Base-by-base conservation (phyloP, 495 filamentous ascomycete genomes). In the Podospora tetraspora region DNA sequence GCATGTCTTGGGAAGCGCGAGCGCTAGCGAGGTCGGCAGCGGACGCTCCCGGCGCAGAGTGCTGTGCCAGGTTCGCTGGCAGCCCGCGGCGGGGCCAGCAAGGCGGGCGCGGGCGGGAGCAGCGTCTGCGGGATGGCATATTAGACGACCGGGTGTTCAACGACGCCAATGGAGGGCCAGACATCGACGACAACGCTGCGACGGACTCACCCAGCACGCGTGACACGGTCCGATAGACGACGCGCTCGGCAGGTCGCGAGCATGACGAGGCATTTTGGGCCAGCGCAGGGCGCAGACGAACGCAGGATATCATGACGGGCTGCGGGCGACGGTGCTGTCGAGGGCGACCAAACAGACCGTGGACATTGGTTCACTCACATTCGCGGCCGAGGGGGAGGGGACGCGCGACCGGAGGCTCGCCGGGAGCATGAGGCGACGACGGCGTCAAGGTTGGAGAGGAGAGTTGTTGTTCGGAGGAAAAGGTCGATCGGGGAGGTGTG, bases 41-140 rank as follows among this genome's bases (percentile, higher is more conserved):
- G 56, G 70, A 29, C 62, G 72, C 59, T 70, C 67, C 16, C 68
- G 27, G 57, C 69, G 52, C 9, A 70, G 29, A 22, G 75, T 75
- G 61, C 65, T 70, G 61, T 77, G 75, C 78, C 77, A 79, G 69
- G 74, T 72, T 61, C 70, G 67, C 59, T 67, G 72, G 52, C 66
- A 82, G 60, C 80, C 64, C 23, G 57, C 57, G 56, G 63, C 61
- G 69, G 64, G 24, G 56, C 67, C 69, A 59, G 66, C 57, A 52
- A 66, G 24, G 65, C 65, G 58, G 21, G 64, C 37, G 65, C 58
- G 58, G 12, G 64, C 56, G 13, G 27, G 68, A 25, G 69, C 57
- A 25, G 64, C 60, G 56, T 71, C 72, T 76, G 58, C 23, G 43
- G 21, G 37, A n/a, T 23, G 37, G 43, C 27, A 59, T 43, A 57